These are phyloP conservation scores for Crucibulum laeve DNA, from an alignment of 768 basidiomycete species.

Conservation along the genomic window DNA sequence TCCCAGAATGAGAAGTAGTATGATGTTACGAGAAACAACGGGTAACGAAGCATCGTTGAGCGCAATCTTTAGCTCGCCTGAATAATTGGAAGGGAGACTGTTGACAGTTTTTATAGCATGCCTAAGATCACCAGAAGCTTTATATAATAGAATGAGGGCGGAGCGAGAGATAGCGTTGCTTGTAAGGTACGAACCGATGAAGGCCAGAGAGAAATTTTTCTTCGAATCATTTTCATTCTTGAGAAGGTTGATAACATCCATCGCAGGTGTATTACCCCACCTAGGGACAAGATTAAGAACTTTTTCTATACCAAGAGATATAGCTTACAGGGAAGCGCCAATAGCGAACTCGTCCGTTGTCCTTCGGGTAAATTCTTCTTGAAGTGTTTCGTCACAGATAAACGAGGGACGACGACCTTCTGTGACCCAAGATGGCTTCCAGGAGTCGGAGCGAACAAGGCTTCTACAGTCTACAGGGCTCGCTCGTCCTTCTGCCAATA, in stretches of 20 bases:
- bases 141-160: neutral
- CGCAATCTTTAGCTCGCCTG: conserved; percentile 31
- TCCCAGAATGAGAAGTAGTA: conserved; percentile 37
- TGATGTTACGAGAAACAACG: conserved; percentile 34
- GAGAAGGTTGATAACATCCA: conserved; percentile 21
- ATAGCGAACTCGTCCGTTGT: conserved; percentile 10
- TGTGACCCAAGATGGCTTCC: conserved; percentile 16
- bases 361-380: conserved; percentile 1
- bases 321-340: conserved; percentile 16
- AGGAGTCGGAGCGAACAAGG: conserved; percentile 12
- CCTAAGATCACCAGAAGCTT: conserved; percentile 48
- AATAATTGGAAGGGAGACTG: conserved; percentile 32
- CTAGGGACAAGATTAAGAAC: conserved; percentile 7
- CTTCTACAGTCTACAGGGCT: conserved; percentile 21
- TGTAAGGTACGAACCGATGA: conserved; percentile 14
- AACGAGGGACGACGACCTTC: conserved; percentile 17
- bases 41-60: conserved; percentile 33
- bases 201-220: conserved; percentile 20
- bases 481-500: neutral
- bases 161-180: neutral
- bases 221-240: conserved; percentile 17
- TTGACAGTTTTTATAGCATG: conserved; percentile 40
- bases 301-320: neutral
- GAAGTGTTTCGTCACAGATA: conserved; percentile 1
- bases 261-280: conserved; percentile 28